These are phyloP conservation scores for Pythium brachiatum DNA, from an alignment of 352 stramenopile genomes.

Conservation along the genomic window DNA sequence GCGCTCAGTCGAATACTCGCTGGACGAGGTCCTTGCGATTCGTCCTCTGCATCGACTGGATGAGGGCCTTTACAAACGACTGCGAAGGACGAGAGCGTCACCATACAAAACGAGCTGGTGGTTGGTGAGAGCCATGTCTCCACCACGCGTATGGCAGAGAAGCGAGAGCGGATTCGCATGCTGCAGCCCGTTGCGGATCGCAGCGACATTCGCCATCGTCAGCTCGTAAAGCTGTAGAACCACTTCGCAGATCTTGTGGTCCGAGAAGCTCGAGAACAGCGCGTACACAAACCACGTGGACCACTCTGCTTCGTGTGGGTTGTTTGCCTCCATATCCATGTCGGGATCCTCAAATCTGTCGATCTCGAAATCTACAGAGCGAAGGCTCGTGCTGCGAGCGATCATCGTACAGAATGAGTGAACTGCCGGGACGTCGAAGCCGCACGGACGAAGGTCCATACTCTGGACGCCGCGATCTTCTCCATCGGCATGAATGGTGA, in stretches of 20 bases:
- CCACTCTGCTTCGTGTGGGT: constrained; percentile 2
- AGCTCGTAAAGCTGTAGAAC: not conserved
- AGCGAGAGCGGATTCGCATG: constrained; percentile 11
- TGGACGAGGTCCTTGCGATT: too few relatives aligned
- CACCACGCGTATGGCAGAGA: constrained; percentile 4
- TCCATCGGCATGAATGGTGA: too few relatives aligned
- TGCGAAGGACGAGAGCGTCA: not conserved
- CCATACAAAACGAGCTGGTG: not conserved
- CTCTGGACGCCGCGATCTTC: constrained; percentile 5
- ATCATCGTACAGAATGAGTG: constrained; percentile 17
- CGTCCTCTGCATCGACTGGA: too few relatives aligned
- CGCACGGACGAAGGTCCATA: not conserved
- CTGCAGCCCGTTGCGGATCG: constrained; percentile 4
- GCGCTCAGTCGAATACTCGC: too few relatives aligned
- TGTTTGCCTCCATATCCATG: too few relatives aligned
- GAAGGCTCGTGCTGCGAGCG: constrained; percentile 13
- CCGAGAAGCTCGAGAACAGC: constrained; percentile 9
- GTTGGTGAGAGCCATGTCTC: too few relatives aligned
- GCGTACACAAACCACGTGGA: constrained; percentile 20
- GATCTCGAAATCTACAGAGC: not conserved
- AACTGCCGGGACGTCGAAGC: constrained; percentile 10
- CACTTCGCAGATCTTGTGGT: constrained; percentile 7
- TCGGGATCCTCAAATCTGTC: not conserved
- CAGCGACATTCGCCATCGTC: not conserved
- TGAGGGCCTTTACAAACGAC: not conserved